Base-by-base conservation (phyloP, 1,139 yeast species). In the Saccharomyces hybrid region DNA sequence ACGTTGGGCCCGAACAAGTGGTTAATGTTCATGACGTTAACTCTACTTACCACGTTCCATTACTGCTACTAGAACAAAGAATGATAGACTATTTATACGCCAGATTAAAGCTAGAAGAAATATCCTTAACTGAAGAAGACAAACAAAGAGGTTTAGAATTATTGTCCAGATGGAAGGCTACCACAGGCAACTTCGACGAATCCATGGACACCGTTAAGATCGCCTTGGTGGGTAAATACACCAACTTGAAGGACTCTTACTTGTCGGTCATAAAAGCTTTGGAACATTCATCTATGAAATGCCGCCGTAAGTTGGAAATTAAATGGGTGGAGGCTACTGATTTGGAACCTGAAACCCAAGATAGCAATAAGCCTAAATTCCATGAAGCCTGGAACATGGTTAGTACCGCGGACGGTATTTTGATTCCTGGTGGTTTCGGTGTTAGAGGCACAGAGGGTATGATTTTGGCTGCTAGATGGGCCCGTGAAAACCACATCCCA, bases 371-470 rank as follows among this genome's bases (percentile, higher is more conserved):
- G 74, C 82, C 86, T 55, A 81, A 82, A 65, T 91, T 87, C 76
- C 97, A 93, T 73, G 85, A 86, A 70, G 97, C 98, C 55, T 95
- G 99, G 99, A 95, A 89, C 67, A 78, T 80, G 63, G 84, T 95
- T 62, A 89, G 97, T 71, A 84, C 88, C 66, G 97, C 99, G 27
- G 97, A 95, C 72, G 99, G 99, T 73, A 88, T 95, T 61, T 80
- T 95, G 60, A 97, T 95, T 56, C 99, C 99, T 46, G 99, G 99
- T 68, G 99, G 99, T 1, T 95, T 95, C 69, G 99, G 99, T 59
- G 76, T 83, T 54, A 86, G 99, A 73, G 99, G 99, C 74, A 89
- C 90, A 59, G 98, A 93, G 75, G 99, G 99, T 67, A 95, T 95
- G 99, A 78, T 95, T 71, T 78, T 90, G 38, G 99, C 98, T 59